Evolutionary conservation across 257 asterid genomes (phyloP).

Genomic region (Paraleonurus japonicus): DNA sequence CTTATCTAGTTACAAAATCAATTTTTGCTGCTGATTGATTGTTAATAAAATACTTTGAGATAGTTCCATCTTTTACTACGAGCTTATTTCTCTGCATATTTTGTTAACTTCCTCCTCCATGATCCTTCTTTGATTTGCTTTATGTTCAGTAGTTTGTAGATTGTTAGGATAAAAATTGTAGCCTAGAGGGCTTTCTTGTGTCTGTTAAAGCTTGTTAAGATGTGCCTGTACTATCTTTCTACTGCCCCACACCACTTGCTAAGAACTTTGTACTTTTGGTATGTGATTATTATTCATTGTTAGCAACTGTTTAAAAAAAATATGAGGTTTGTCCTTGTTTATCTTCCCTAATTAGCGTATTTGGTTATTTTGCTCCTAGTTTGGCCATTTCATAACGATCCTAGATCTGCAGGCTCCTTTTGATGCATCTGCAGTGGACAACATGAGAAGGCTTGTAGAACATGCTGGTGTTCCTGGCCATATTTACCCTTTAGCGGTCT

Average conservation of each 20-base stretch:
- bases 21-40: neutral
- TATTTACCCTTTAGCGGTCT: slow-evolving; percentile 68
- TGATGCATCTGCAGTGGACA: slow-evolving; percentile 71
- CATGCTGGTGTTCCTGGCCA: slow-evolving; percentile 78
- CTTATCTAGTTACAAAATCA: neutral
- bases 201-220: neutral
- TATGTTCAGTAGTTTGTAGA: neutral
- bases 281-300: neutral
- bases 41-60: neutral
- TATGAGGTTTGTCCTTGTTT: neutral
- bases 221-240: neutral
- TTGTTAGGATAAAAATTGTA: neutral
- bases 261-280: neutral
- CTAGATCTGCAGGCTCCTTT: slow-evolving; percentile 63
- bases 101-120: neutral
- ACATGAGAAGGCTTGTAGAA: slow-evolving; percentile 84
- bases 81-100: neutral
- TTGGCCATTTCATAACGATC: slow-evolving; percentile 21
- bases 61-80: neutral
- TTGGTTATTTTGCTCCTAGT: neutral
- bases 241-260: neutral
- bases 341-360: neutral
- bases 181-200: neutral
- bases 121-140: neutral
- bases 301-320: neutral